Conservation (phyloP, 371 early-diverging fungal species). For the Rhizopus arrhizus region DNA sequence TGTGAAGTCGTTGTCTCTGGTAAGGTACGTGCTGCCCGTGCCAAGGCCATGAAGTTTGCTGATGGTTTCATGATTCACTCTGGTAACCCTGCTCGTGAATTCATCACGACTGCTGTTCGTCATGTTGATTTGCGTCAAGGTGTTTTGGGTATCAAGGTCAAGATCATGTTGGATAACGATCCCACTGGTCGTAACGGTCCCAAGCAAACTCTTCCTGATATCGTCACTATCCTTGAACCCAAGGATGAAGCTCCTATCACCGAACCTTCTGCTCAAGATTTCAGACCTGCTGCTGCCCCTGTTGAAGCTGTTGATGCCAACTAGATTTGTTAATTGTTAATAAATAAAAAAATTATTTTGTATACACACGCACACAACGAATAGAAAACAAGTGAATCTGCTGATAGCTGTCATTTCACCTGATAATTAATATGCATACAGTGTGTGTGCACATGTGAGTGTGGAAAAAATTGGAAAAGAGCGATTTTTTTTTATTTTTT, state of each 20-base stretch:
- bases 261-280: constrained; percentile 75
- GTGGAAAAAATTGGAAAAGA: constrained; percentile 2
- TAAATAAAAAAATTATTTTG: constrained; percentile 1
- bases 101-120: constrained; percentile 95
- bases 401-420: neutral
- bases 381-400: neutral
- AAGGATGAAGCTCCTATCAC: constrained; percentile 81
- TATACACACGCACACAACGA: neutral
- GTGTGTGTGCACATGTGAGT: neutral
- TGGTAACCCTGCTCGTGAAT: constrained; percentile 97
- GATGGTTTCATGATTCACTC: constrained; percentile 99
- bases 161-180: constrained; percentile 98
- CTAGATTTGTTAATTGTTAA: neutral
- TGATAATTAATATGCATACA: neutral
- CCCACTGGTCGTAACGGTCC: constrained; percentile 95
- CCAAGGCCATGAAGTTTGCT: constrained; percentile 99
- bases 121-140: constrained; percentile 99
- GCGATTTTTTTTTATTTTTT: constrained; percentile 12
- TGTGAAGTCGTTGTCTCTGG: constrained; percentile 99
- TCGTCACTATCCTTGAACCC: constrained; percentile 92
- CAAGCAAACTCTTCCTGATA: constrained; percentile 94
- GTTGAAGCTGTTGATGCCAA: constrained; percentile 24
- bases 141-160: constrained; percentile 99
- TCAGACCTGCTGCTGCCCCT: constrained; percentile 56
- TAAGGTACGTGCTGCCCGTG: constrained; percentile 99